Base-by-base conservation (phyloP, 2,329 filamentous ascomycete species). In the Daldinia sp. region DNA sequence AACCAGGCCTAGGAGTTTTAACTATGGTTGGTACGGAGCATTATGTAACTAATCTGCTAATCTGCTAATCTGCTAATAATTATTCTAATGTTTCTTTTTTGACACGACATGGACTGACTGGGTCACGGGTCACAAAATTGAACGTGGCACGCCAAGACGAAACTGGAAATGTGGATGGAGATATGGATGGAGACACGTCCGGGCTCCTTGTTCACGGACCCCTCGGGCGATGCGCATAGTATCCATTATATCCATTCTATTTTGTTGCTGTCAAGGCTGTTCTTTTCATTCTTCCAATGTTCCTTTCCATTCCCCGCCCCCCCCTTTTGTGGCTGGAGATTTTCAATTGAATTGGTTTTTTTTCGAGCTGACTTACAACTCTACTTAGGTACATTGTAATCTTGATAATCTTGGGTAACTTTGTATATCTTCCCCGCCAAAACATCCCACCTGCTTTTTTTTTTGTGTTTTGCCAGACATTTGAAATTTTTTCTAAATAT, bases 101-200 rank as follows among this genome's bases (percentile, higher is more conserved):
- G 57, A 68, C 62, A 68, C 65, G 65, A 67, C 61, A 67, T 61
- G 64, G 66, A 61, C 65, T 50, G 41, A 62, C 52, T 39, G 43
- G 61, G 62, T 63, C 59, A 68, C 65, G 59, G 65, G 65, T 68
- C 50, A 67, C 63, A 58, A 30, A 61, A 48, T 60, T 58, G 50
- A 61, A 62, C 65, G 62, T 67, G 62, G 65, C 65, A 66, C 65
- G 65, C 62, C 62, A 65, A 68, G 54, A 35, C 52, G 35, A 63
- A 66, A 54, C 52, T 65, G 59, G 62, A 67, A 65, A 54, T 58
- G 62, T 60, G 19, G 59, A 65, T 63, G 61, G 52, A 57, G 52
- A 54, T 58, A 58, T 60, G 13, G 59, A 65, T 63, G 61, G 58
- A 58, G 58, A 68, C 65, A 63, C 61, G 56, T 67, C 58, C 62